These are phyloP conservation scores for Nicotiana noctiflora DNA, from an alignment of 257 asterid species.

Conservation along the genomic window DNA sequence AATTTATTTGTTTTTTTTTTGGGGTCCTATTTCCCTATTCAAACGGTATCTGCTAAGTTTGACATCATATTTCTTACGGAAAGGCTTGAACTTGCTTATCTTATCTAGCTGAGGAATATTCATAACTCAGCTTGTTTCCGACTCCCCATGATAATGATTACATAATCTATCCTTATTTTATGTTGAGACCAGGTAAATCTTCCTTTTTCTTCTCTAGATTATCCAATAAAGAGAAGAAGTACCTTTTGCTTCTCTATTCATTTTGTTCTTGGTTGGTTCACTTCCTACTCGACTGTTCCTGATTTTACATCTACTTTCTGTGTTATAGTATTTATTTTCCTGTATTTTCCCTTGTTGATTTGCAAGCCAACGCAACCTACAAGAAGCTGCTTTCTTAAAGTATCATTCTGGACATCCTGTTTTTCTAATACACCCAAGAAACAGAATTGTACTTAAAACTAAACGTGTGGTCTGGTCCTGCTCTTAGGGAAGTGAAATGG, in stretches of 20 bases:
- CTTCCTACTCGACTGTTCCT: not conserved
- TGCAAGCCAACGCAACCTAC: not conserved
- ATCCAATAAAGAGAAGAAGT: not conserved
- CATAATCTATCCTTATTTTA: not conserved
- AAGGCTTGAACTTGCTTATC: not conserved
- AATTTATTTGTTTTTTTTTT: not conserved
- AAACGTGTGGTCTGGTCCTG: not conserved
- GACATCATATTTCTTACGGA: not conserved
- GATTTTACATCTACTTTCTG: not conserved
- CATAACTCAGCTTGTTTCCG: not conserved
- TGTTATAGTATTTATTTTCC: not conserved
- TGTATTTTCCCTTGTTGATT: not conserved
- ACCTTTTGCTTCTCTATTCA: not conserved
- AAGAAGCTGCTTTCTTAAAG: not conserved
- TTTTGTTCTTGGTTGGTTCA: not conserved
- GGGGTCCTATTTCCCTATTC: not conserved
- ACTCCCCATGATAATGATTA: not conserved
- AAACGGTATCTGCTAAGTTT: not conserved
- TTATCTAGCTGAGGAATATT: not conserved
- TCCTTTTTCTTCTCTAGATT: not conserved
- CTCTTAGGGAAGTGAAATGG: conserved; percentile 50
- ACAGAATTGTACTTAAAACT: not conserved
- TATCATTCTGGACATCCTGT: not conserved
- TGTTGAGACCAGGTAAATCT: not conserved
- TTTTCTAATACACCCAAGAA: not conserved